Base-by-base conservation (phyloP, 768 basidiomycete species). In the Russula vinacea region DNA sequence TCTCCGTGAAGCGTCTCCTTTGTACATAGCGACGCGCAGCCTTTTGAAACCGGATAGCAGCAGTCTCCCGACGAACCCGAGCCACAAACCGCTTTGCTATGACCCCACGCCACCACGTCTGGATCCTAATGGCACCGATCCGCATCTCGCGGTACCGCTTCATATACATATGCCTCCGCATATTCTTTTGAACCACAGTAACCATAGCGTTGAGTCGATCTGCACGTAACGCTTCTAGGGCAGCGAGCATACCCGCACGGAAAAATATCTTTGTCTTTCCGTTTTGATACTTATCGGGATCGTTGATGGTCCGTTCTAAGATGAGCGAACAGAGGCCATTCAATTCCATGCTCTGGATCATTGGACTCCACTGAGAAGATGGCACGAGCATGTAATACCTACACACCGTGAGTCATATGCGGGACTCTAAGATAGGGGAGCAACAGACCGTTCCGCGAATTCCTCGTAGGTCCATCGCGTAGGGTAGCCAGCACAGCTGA, bases 261-360 rank as follows among this genome's bases (percentile, higher is more conserved):
- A 99, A 98, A 79, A 99, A 99, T 69, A 99, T 98, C 78, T 99
- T 99, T 32, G 92, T 98, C 33, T 94, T 82, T 70, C 97, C 97
- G 71, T 88, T 87, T 77, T 99, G 97, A 76, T 94, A 97, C 80
- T 96, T 98, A 80, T 98, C 95, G 8, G 88, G 83, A 68, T 98
- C 97, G 42, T 88, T 88, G 73, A 98, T 91, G 0, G 93, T 94
- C 71, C 81, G 85, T 63, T 88, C 83, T 33, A 98, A 81, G 70
- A 99, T 95, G 40, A 85, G 80, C 6, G 86, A 83, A 74, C 95
- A 98, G 17, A 99, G 85, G 17, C 79, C 79, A 68, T 83, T 85
- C 60, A 96, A 83, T 69, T 95, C 89, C 73, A 93, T 77, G 37
- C 84, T 81, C 71, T 90, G 88, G 67, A 90, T 92, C 85, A 90